These are phyloP conservation scores for Malassezia brasiliensis DNA, from an alignment of 1,284 basidiomycete species.

Conservation along the genomic window DNA sequence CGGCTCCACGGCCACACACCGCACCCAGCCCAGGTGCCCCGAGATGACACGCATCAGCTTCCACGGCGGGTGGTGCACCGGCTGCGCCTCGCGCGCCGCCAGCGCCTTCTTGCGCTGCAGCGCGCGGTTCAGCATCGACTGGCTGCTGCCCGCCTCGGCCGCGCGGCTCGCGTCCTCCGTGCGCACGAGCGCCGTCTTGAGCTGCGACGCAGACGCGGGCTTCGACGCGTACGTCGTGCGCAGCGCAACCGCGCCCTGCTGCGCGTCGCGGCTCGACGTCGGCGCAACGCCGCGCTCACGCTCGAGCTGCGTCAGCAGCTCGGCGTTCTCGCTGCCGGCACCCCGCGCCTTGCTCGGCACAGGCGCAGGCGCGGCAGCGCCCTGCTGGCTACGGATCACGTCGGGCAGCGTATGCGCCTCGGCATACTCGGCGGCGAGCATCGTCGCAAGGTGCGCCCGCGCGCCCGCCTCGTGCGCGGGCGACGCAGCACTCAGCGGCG, in stretches of 20 bases:
- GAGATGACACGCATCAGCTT: constrained; percentile 94
- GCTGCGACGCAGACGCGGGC: constrained; percentile 10
- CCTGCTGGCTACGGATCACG: constrained; percentile 67
- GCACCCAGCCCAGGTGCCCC: constrained; percentile 96
- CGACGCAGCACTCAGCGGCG: neutral
- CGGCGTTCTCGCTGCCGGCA: constrained; percentile 11
- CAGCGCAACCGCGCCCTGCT: constrained; percentile 14
- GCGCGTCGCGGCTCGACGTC: neutral
- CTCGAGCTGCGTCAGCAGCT: constrained; percentile 23
- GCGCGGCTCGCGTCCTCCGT: constrained; percentile 22
- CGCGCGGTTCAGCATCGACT: constrained; percentile 32
- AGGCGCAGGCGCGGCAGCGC: constrained; percentile 55
- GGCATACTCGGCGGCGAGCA: constrained; percentile 71
- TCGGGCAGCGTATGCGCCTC: constrained; percentile 76
- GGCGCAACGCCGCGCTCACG: constrained; percentile 20
- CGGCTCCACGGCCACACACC: constrained; percentile 87
- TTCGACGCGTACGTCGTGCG: constrained; percentile 9
- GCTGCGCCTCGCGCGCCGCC: constrained; percentile 70
- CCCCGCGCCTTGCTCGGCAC: constrained; percentile 39
- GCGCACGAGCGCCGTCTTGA: constrained; percentile 16
- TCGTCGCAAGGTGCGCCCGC: constrained; percentile 55
- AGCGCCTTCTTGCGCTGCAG: constrained; percentile 40
- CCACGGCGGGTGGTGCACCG: constrained; percentile 84
- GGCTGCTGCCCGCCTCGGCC: constrained; percentile 9
- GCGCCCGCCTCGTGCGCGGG: neutral